A percentile compares a stretch with the other conserved stretches of the same genome.
Evolutionary conservation across 148 eudicot species (phyloP).

Genomic region (Camellia granthamiana): DNA sequence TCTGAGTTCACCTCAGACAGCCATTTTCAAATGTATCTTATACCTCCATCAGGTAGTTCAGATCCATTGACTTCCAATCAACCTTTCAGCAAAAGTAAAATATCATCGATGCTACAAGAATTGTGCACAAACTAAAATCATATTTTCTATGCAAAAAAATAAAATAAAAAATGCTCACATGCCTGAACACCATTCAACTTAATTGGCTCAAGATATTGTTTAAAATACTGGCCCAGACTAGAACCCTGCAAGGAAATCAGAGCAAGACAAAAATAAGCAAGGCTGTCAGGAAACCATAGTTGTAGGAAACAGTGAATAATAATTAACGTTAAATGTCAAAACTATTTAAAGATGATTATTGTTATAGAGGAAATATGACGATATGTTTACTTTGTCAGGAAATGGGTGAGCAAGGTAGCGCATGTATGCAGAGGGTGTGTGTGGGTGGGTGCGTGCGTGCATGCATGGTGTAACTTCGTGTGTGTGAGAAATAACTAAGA

Average conservation of each 20-base stretch:
- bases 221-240: constrained; percentile 91
- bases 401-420: too few relatives aligned
- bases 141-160: background rate
- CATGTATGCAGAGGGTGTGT: too few relatives aligned
- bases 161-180: constrained; percentile 20
- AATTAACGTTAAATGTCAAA: background rate
- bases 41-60: constrained; percentile 95
- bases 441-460: too few relatives aligned
- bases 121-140: background rate
- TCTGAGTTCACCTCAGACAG: too few relatives aligned
- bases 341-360: background rate
- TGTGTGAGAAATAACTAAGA: too few relatives aligned
- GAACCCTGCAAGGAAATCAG: constrained; percentile 65
- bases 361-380: too few relatives aligned
- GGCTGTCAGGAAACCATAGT: background rate
- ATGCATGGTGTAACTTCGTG: too few relatives aligned
- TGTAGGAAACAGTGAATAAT: background rate
- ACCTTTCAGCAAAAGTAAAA: constrained; percentile 47
- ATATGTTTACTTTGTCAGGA: too few relatives aligned
- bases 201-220: constrained; percentile 87
- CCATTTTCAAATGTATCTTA: background rate
- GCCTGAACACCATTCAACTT: constrained; percentile 84
- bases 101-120: constrained; percentile 1
- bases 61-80: constrained; percentile 90
- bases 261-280: background rate